phyloP scores from a whole-genome alignment of 179 eudicot genomes.

The Pouteria campechiana region DNA sequence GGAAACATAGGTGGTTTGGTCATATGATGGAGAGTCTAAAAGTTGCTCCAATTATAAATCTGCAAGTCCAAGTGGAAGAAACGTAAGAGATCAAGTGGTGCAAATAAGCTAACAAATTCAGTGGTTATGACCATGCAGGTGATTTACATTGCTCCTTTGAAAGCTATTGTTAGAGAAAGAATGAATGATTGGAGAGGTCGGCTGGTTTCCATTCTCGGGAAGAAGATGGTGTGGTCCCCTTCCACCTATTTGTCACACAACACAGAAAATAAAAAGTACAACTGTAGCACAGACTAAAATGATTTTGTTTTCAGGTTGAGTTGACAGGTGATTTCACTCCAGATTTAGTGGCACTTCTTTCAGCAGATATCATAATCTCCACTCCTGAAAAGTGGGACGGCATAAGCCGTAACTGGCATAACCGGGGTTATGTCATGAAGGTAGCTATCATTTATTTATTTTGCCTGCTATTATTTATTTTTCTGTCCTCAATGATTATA shows the following conservation, averaged over 20 bases:
- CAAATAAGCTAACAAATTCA: too few species aligned
- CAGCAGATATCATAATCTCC: slow-evolving; percentile 94
- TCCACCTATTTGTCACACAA: neutral
- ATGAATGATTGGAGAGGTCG: slow-evolving; percentile 90
- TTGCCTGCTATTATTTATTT: neutral
- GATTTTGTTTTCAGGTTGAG: slow-evolving; percentile 68
- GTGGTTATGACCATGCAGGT: too few species aligned
- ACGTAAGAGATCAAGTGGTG: too few species aligned
- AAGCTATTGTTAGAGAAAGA: slow-evolving; percentile 96
- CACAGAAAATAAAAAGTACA: neutral
- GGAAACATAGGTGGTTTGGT: too few species aligned
- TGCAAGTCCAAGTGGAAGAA: too few species aligned
- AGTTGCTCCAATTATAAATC: too few species aligned
- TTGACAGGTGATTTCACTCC: slow-evolving; percentile 99
- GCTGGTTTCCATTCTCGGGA: slow-evolving; percentile 81
- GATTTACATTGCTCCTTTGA: slow-evolving; percentile 92
- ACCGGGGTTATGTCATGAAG: slow-evolving; percentile 91
- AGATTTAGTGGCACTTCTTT: slow-evolving; percentile 77
- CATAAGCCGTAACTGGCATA: slow-evolving; percentile 98
- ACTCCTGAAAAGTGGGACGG: slow-evolving; percentile 99
- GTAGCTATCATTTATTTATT: slow-evolving; percentile 14
- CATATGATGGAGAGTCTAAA: too few species aligned
- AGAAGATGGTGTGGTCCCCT: slow-evolving; percentile 52
- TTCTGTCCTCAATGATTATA: slow-evolving; percentile 6
- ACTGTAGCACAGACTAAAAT: neutral